These are phyloP conservation scores for Exophiala xenobiotica DNA, from an alignment of 2,329 filamentous ascomycete genomes.

Conservation along the genomic window DNA sequence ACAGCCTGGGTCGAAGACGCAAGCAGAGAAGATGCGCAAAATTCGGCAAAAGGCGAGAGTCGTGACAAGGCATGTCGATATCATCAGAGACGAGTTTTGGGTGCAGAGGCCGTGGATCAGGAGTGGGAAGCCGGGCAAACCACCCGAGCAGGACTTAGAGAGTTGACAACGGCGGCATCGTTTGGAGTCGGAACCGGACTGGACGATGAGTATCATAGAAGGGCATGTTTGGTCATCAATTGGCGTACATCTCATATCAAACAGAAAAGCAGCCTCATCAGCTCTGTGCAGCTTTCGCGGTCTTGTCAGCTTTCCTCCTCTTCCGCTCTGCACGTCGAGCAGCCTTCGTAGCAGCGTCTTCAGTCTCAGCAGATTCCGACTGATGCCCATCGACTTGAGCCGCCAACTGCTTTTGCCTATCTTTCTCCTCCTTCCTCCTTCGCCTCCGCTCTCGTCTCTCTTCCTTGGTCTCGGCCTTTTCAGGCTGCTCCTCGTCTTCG, in stretches of 20 bases:
- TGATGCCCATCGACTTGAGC: neutral
- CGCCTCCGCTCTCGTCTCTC: slow-evolving; percentile 25
- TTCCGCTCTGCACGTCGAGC: slow-evolving; percentile 23
- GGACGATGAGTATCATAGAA: too few species aligned
- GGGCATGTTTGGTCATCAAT: neutral
- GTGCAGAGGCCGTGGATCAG: slow-evolving; percentile 75
- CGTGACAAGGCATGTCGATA: slow-evolving; percentile 81
- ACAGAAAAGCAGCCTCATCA: neutral
- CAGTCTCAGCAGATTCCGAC: neutral
- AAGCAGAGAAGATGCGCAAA: slow-evolving; percentile 80
- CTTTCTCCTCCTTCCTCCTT: slow-evolving; percentile 24
- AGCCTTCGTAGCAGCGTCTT: slow-evolving; percentile 17
- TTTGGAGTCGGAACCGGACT: neutral
- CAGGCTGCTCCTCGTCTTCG: neutral
- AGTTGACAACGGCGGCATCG: neutral
- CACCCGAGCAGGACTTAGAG: neutral
- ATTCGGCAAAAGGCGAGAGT: slow-evolving; percentile 75
- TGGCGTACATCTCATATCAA: neutral
- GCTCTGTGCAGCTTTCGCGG: neutral
- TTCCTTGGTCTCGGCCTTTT: slow-evolving; percentile 24
- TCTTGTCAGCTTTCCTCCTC: slow-evolving; percentile 23
- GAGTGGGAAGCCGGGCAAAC: slow-evolving; percentile 17
- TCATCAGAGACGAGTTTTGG: slow-evolving; percentile 97
- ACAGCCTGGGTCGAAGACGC: slow-evolving; percentile 60
- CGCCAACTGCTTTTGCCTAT: slow-evolving; percentile 1